phyloP scores from a whole-genome alignment of 2,329 filamentous ascomycete genomes.

The Neoarthrinium moseri region DNA sequence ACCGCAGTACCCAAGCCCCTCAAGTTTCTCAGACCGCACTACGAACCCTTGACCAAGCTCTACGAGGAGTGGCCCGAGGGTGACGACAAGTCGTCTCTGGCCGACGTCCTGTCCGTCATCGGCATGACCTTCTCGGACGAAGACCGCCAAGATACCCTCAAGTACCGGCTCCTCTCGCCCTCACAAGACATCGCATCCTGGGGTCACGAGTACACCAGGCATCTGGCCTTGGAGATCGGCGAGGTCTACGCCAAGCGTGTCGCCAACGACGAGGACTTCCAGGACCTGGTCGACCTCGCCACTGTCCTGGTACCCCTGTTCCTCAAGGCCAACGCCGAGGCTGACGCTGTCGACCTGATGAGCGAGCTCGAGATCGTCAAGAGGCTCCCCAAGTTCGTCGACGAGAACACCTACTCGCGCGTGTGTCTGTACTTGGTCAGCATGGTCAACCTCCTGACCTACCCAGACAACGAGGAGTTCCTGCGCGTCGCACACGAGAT shows the following conservation, averaged over 20 bases:
- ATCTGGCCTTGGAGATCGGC: constrained; percentile 92
- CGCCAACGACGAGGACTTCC: constrained; percentile 77
- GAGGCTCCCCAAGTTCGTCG: constrained; percentile 81
- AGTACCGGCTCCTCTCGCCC: constrained; percentile 87
- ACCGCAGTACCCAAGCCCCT: constrained; percentile 97
- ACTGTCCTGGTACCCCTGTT: constrained; percentile 88
- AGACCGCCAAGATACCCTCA: constrained; percentile 91
- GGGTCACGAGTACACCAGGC: constrained; percentile 97
- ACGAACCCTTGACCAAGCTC: constrained; percentile 80
- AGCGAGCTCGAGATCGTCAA: constrained; percentile 98
- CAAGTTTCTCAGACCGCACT: constrained; percentile 96
- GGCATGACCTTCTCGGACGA: constrained; percentile 99
- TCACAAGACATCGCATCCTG: constrained; percentile 92
- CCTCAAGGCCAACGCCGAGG: constrained; percentile 95
- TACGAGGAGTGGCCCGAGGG: constrained; percentile 88
- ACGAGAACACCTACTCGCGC: constrained; percentile 88
- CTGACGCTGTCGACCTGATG: constrained; percentile 94
- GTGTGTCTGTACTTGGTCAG: constrained; percentile 98
- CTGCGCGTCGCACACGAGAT: constrained; percentile 90
- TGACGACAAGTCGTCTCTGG: constrained; percentile 83
- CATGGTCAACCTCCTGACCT: constrained; percentile 97
- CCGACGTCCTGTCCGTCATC: constrained; percentile 94
- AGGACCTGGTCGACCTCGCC: constrained; percentile 84
- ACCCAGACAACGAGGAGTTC: constrained; percentile 95
- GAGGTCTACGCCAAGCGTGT: constrained; percentile 89